These are phyloP conservation scores for Fusarium sp. DNA, from an alignment of 2,329 filamentous ascomycete genomes.

Conservation along the genomic window DNA sequence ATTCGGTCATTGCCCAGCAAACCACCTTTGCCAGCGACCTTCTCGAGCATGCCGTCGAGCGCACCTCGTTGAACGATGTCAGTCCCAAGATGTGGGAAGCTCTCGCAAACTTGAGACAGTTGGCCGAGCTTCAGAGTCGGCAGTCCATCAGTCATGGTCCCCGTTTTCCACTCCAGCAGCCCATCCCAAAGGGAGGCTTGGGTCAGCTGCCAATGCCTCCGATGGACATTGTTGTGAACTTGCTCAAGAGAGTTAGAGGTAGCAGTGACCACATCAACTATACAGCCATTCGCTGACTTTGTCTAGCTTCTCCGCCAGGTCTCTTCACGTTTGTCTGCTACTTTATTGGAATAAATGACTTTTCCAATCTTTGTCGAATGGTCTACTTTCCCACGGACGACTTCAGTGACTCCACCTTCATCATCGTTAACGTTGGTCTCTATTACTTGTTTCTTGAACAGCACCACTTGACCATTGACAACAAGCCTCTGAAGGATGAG, in stretches of 20 bases:
- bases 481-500: slow-evolving; percentile 46
- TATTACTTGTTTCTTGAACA: slow-evolving; percentile 62
- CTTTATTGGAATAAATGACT: slow-evolving; percentile 60
- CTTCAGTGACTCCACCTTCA: slow-evolving; percentile 59
- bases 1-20: slow-evolving; percentile 59
- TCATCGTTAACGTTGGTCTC: slow-evolving; percentile 59
- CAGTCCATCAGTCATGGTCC: slow-evolving; percentile 53
- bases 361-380: slow-evolving; percentile 58
- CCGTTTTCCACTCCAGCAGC: slow-evolving; percentile 57
- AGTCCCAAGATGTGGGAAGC: slow-evolving; percentile 63
- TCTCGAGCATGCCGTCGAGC: slow-evolving; percentile 61
- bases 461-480: slow-evolving; percentile 47
- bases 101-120: slow-evolving; percentile 60
- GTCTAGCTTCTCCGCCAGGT: slow-evolving; percentile 50
- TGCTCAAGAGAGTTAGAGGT: slow-evolving; percentile 61
- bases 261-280: neutral
- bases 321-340: slow-evolving; percentile 61
- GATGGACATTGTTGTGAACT: slow-evolving; percentile 57
- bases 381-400: slow-evolving; percentile 64
- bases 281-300: neutral
- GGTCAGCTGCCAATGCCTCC: slow-evolving; percentile 65
- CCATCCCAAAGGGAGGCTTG: slow-evolving; percentile 56
- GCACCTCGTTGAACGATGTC: slow-evolving; percentile 56
- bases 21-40: slow-evolving; percentile 65
- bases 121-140: slow-evolving; percentile 61